These are phyloP conservation scores for Astragalus membranaceus DNA, from an alignment of 306 rosid species.

Conservation along the genomic window DNA sequence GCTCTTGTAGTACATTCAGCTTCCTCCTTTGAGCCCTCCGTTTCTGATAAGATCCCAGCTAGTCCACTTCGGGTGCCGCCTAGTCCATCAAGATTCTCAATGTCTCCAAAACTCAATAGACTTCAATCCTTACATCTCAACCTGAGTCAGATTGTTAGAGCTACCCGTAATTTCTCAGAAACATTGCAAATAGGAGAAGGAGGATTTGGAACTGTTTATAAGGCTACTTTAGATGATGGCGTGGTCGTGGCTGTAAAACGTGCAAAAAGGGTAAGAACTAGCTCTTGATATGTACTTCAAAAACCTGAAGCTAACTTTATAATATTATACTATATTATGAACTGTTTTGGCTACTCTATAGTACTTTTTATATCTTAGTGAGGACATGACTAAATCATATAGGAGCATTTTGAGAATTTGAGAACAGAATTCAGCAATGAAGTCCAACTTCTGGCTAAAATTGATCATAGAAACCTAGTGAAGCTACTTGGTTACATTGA, in stretches of 20 bases:
- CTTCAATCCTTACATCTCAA: slow-evolving; percentile 71
- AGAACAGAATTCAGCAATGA: slow-evolving; percentile 85
- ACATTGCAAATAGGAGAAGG: slow-evolving; percentile 77
- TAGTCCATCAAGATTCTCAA: slow-evolving; percentile 73
- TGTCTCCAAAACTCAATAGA: slow-evolving; percentile 69
- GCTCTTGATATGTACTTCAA: background rate
- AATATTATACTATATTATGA: background rate
- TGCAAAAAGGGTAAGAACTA: slow-evolving; percentile 62
- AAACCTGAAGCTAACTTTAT: background rate
- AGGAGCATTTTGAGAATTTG: slow-evolving; percentile 77
- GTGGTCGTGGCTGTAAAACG: slow-evolving; percentile 78
- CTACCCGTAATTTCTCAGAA: slow-evolving; percentile 81
- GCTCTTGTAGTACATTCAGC: slow-evolving; percentile 54
- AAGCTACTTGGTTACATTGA: slow-evolving; percentile 84
- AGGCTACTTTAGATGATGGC: slow-evolving; percentile 72
- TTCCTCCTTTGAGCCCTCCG: slow-evolving; percentile 50
- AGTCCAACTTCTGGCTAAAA: slow-evolving; percentile 83
- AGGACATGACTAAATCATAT: slow-evolving; percentile 20
- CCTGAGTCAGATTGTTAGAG: slow-evolving; percentile 60
- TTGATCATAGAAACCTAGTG: slow-evolving; percentile 91
- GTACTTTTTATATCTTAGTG: slow-evolving; percentile 6
- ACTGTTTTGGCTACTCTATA: slow-evolving; percentile 1
- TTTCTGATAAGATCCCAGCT: slow-evolving; percentile 50
- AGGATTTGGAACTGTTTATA: slow-evolving; percentile 95
- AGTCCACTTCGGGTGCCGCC: slow-evolving; percentile 82